phyloP scores from a whole-genome alignment of 805 yeast species.

The Yarrowia hollandica region DNA sequence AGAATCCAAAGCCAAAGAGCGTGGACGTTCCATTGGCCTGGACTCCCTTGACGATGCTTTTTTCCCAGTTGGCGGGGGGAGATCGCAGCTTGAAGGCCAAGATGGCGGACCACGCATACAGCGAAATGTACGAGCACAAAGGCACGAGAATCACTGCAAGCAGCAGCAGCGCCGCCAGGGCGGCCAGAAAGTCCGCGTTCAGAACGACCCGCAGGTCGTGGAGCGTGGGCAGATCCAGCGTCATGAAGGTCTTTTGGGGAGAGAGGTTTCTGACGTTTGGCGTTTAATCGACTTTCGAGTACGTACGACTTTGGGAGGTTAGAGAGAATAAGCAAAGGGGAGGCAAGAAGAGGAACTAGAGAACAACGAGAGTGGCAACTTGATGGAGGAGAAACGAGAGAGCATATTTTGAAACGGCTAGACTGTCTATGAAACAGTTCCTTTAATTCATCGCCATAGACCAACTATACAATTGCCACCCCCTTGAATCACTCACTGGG shows the following conservation, averaged over 20 bases:
- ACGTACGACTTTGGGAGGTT: no score
- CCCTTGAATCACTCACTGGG: no score
- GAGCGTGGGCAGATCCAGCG: constrained; percentile 3
- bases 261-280: background rate
- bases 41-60: constrained; percentile 34
- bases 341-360: no score
- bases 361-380: no score
- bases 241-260: background rate
- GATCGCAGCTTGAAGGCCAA: constrained; percentile 32
- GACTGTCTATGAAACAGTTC: no score
- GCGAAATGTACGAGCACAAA: constrained; percentile 26
- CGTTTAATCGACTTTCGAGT: no score
- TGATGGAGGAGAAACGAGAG: no score
- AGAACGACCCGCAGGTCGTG: constrained; percentile 4
- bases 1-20: constrained; percentile 28
- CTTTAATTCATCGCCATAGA: no score
- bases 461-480: no score
- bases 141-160: constrained; percentile 29
- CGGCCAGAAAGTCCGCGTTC: constrained; percentile 25
- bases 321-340: no score
- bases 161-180: constrained; percentile 20
- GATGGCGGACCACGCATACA: constrained; percentile 29
- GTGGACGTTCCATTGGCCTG: constrained; percentile 32
- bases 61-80: constrained; percentile 35
- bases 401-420: no score